Conservation (phyloP, 2,329 filamentous ascomycete species). For the Neonectria ditissima region DNA sequence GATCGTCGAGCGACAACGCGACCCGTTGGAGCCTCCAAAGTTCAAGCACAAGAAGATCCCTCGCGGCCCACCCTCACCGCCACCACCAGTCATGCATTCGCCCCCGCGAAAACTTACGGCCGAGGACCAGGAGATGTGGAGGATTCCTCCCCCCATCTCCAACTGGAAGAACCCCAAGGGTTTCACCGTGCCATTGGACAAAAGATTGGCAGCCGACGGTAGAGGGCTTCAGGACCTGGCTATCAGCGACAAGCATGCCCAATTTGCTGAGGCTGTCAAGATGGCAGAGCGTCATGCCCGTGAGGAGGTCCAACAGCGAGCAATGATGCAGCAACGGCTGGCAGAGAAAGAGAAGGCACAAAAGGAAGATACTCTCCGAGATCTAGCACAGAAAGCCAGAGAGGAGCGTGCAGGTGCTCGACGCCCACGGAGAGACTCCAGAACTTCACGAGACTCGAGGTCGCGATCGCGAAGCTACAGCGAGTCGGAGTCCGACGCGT, state of each 20-base stretch:
- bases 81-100: slow-evolving; percentile 93
- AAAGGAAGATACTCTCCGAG: slow-evolving; percentile 91
- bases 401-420: slow-evolving; percentile 76
- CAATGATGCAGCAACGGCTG: slow-evolving; percentile 93
- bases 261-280: slow-evolving; percentile 93
- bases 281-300: slow-evolving; percentile 94
- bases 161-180: slow-evolving; percentile 99
- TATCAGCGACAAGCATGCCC: slow-evolving; percentile 98
- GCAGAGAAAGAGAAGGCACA: slow-evolving; percentile 96
- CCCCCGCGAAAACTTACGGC: slow-evolving; percentile 95
- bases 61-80: slow-evolving; percentile 89
- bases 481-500: slow-evolving; percentile 61
- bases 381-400: slow-evolving; percentile 89
- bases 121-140: slow-evolving; percentile 97
- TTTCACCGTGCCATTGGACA: slow-evolving; percentile 95
- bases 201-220: slow-evolving; percentile 93
- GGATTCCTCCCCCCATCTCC: slow-evolving; percentile 85
- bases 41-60: slow-evolving; percentile 99
- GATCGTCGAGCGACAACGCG: slow-evolving; percentile 92
- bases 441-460: slow-evolving; percentile 53
- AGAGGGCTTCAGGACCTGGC: slow-evolving; percentile 91
- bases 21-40: slow-evolving; percentile 97
- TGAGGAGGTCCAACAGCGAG: slow-evolving; percentile 93
- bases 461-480: slow-evolving; percentile 62
- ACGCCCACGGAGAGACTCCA: slow-evolving; percentile 54